Evolutionary conservation across 2,329 filamentous ascomycete species (phyloP), one percentile per base, ranked within the genome.

Genomic region (Helminthosporium solani): DNA sequence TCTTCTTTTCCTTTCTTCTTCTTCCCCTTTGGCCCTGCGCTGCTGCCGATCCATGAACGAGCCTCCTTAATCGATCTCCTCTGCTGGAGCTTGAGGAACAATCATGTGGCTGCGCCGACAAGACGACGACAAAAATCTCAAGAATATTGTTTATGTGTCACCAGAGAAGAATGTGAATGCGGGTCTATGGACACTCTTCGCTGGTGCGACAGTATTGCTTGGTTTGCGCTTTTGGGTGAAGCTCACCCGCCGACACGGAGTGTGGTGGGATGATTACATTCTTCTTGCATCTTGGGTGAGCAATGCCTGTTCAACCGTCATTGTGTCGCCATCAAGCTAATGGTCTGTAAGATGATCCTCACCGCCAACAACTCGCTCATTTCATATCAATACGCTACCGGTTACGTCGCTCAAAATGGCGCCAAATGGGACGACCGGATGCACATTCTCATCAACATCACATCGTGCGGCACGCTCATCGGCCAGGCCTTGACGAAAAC

Each of bases 371-470:
- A 79, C 49, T 70, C 60, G 38, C 54, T 79, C 14, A 78, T 78
- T 43, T 58, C 73, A 1, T 52, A 73, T 38, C 65, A 79, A 47
- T 79, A 75, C 45, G 74, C 72, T 6, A 78, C 72, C 7, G 77
- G 76, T 40, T 79, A 79, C 49, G 70, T 77, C 4, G 58, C 66
- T 3, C 28, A 19, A 14, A 44, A 44, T 18, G 47, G 47, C 1
- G 58, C 73, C n/a, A 56, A 64, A 15, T 80, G 77, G 77, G 73
- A 75, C 47, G 75, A 78, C 50, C 71, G 70, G 43, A 79, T 79
- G 76, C 75, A 77, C 55, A 78, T 79, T 52, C 64, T 80, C 44
- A 78, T 79, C 67, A 76, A 74, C 53, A 59, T 70, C 19, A 64
- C 63, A 27, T 71, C 69, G 6, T 72, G 69, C 46, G 67, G 68